These are phyloP conservation scores for Gossypium davidsonii DNA, from an alignment of 441 rosid genomes.

Conservation along the genomic window DNA sequence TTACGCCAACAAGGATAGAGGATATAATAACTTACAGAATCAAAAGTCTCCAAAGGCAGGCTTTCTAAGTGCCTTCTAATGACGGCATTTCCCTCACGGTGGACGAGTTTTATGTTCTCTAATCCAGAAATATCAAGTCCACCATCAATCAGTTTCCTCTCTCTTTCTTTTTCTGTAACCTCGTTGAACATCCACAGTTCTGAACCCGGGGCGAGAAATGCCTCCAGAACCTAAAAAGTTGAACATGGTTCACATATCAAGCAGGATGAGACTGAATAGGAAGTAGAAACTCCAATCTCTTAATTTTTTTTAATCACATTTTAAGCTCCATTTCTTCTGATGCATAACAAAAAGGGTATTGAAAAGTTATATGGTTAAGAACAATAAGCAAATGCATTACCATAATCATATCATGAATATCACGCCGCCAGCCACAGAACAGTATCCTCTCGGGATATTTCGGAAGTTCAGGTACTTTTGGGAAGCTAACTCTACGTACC, in stretches of 20 bases:
- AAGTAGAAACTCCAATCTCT: neutral
- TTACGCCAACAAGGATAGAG: neutral
- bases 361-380: neutral
- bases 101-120: conserved; percentile 69
- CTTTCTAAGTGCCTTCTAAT: conserved; percentile 74
- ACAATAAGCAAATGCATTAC: conserved; percentile 25
- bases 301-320: neutral
- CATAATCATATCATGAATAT: conserved; percentile 92
- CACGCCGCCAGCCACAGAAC: conserved; percentile 96
- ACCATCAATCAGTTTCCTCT: conserved; percentile 64
- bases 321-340: neutral
- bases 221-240: conserved; percentile 63
- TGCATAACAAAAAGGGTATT: neutral
- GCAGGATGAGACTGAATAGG: neutral
- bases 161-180: conserved; percentile 76
- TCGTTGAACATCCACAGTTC: conserved; percentile 95
- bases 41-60: conserved; percentile 86
- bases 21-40: conserved; percentile 58
- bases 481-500: conserved; percentile 49
- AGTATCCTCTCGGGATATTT: conserved; percentile 86
- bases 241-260: conserved; percentile 1
- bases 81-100: conserved; percentile 80
- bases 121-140: conserved; percentile 57
- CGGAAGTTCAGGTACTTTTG: conserved; percentile 62
- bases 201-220: conserved; percentile 82